phyloP scores from a whole-genome alignment of 371 early-diverging fungal species.

The Rhizomucor miehei region DNA sequence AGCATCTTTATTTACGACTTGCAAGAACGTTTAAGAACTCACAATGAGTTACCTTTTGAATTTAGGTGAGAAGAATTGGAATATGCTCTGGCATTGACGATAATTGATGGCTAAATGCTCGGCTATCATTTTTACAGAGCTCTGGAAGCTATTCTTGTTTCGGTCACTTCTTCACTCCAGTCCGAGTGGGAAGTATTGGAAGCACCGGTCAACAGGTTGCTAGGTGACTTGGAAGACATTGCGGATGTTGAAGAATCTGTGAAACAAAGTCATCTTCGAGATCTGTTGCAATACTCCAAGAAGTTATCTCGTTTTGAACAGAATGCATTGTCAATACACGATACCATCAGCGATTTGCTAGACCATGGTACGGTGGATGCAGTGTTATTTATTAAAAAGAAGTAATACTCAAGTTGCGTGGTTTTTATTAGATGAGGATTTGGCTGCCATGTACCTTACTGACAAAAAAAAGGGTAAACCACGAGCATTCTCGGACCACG shows the following conservation, averaged over 20 bases:
- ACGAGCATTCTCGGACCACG: slow-evolving; percentile 64
- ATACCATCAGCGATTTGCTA: slow-evolving; percentile 74
- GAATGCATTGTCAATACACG: slow-evolving; percentile 70
- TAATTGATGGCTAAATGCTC: too few relatives aligned
- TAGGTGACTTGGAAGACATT: slow-evolving; percentile 63
- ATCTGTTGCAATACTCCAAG: slow-evolving; percentile 73
- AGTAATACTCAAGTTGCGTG: too few relatives aligned
- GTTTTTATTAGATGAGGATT: slow-evolving; percentile 69
- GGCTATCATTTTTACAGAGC: slow-evolving; percentile 51
- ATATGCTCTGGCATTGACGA: background rate
- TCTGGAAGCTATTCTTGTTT: slow-evolving; percentile 79
- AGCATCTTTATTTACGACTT: slow-evolving; percentile 78
- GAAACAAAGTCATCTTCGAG: slow-evolving; percentile 71
- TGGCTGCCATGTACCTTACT: slow-evolving; percentile 87
- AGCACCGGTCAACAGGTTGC: slow-evolving; percentile 49
- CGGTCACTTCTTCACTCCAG: slow-evolving; percentile 68
- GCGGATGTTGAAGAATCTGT: slow-evolving; percentile 73
- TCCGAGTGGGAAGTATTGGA: slow-evolving; percentile 70
- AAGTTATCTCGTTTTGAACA: slow-evolving; percentile 74
- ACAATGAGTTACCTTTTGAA: slow-evolving; percentile 64
- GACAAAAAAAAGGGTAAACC: slow-evolving; percentile 64
- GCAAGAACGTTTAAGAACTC: slow-evolving; percentile 65
- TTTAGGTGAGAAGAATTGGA: slow-evolving; percentile 51
- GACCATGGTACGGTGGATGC: slow-evolving; percentile 59
- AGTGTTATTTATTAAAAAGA: too few relatives aligned